Conservation (phyloP, 805 yeast genomes). For the Myxozyma vanderwaltii region DNA sequence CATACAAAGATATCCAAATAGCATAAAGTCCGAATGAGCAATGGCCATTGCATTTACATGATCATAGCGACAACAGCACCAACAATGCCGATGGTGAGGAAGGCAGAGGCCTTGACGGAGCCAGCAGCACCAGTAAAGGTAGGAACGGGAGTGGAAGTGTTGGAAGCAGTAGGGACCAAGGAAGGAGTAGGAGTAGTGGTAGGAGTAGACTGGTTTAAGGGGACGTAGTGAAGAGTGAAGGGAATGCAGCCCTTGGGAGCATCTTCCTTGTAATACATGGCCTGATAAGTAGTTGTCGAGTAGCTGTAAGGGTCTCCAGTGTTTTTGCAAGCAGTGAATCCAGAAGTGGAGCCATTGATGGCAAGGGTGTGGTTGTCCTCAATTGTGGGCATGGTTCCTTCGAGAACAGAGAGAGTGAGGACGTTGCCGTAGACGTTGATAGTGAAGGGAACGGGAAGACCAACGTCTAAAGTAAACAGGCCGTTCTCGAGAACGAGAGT, state of each 20-base stretch:
- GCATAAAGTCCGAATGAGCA: too few species aligned
- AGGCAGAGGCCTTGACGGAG: conserved; percentile 13
- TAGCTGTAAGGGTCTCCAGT: conserved; percentile 50
- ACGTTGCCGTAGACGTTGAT: conserved; percentile 2
- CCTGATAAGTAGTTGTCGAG: conserved; percentile 41
- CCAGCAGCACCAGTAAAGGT: conserved; percentile 33
- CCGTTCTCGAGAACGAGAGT: conserved; percentile 33
- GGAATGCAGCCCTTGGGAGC: conserved; percentile 39
- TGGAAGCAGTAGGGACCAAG: background rate
- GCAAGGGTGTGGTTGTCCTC: conserved; percentile 38
- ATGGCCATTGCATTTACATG: background rate
- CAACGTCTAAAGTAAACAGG: background rate
- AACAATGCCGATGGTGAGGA: conserved; percentile 27
- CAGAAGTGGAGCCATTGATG: conserved; percentile 41
- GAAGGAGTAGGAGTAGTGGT: conserved; percentile 3
- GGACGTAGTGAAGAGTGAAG: conserved; percentile 23
- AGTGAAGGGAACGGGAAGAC: background rate
- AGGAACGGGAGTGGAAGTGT: conserved; percentile 14
- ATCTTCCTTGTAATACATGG: conserved; percentile 36
- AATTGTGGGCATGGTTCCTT: conserved; percentile 9
- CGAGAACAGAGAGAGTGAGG: conserved; percentile 35
- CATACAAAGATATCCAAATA: too few species aligned
- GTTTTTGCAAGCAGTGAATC: conserved; percentile 51
- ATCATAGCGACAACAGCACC: conserved; percentile 20
- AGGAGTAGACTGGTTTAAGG: conserved; percentile 1